Evolutionary conservation across 768 basidiomycete species (phyloP).

Genomic region (Macrolepiota fuliginosa): DNA sequence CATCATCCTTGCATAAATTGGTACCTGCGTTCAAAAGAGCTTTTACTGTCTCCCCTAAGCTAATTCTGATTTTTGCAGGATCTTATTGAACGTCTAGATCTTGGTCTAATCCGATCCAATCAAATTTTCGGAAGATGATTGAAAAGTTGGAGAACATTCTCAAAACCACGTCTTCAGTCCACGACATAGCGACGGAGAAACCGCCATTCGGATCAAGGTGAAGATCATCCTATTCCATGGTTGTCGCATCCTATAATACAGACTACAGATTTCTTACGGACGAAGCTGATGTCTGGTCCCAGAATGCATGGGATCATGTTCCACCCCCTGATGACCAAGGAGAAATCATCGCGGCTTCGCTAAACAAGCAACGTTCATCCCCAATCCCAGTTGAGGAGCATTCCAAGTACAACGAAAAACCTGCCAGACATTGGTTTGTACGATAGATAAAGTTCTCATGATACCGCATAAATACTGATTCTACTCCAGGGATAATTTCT

Average conservation of each 20-base stretch:
- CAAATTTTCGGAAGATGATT: neutral
- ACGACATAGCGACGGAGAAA: conserved; percentile 49
- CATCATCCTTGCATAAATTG: neutral
- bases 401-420: conserved; percentile 67
- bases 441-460: neutral
- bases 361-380: conserved; percentile 64
- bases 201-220: conserved; percentile 76
- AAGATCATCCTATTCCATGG: conserved; percentile 10
- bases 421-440: conserved; percentile 67
- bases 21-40: neutral
- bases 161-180: conserved; percentile 63
- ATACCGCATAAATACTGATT: conserved; percentile 10
- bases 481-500: conserved; percentile 86
- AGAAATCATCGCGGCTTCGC: conserved; percentile 65
- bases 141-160: neutral
- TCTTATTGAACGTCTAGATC: neutral
- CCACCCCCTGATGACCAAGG: conserved; percentile 79
- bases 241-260: neutral
- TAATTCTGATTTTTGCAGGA: neutral
- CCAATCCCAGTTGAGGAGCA: conserved; percentile 79
- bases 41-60: neutral
- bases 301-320: conserved; percentile 93
- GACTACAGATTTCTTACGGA: conserved; percentile 61
- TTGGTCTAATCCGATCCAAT: neutral
- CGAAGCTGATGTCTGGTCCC: conserved; percentile 74